These are phyloP conservation scores for Lentinula novae-zelandiae DNA, from an alignment of 1,284 basidiomycete genomes.

Conservation along the genomic window DNA sequence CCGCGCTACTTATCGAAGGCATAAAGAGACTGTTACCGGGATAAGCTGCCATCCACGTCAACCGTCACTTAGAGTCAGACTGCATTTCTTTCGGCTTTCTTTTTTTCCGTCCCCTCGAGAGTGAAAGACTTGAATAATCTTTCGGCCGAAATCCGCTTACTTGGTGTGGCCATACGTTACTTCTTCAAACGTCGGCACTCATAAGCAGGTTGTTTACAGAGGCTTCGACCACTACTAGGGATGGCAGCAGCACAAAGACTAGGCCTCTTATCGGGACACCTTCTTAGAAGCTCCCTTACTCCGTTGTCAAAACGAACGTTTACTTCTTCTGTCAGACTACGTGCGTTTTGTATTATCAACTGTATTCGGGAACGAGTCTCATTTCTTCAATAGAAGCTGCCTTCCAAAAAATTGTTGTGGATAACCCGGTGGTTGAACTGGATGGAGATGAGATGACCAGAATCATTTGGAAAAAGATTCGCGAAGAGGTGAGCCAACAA, in stretches of 20 bases:
- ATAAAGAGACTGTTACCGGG: not conserved
- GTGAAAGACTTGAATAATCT: not conserved
- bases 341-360: not conserved
- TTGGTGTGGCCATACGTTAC: not conserved
- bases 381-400: not conserved
- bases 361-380: not conserved
- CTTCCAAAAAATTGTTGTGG: slow-evolving; percentile 70
- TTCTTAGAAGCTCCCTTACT: not conserved
- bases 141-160: not conserved
- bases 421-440: slow-evolving; percentile 93
- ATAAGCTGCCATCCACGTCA: not conserved
- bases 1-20: not conserved
- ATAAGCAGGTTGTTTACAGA: too few species aligned
- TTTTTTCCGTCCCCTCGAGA: too few species aligned
- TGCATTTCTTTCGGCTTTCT: too few species aligned
- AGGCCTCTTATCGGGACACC: slow-evolving; percentile 7
- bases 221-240: not conserved
- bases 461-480: slow-evolving; percentile 99
- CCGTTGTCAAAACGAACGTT: slow-evolving; percentile 4
- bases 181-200: not conserved
- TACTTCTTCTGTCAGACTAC: slow-evolving; percentile 7
- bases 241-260: slow-evolving; percentile 7
- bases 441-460: slow-evolving; percentile 98
- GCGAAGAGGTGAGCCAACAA: slow-evolving; percentile 71
- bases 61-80: too few species aligned